A percentile compares a stretch with the other conserved stretches of the same genome.
These are phyloP conservation scores for Camillea tinctor DNA, from an alignment of 2,329 filamentous ascomycete genomes.

Conservation along the genomic window DNA sequence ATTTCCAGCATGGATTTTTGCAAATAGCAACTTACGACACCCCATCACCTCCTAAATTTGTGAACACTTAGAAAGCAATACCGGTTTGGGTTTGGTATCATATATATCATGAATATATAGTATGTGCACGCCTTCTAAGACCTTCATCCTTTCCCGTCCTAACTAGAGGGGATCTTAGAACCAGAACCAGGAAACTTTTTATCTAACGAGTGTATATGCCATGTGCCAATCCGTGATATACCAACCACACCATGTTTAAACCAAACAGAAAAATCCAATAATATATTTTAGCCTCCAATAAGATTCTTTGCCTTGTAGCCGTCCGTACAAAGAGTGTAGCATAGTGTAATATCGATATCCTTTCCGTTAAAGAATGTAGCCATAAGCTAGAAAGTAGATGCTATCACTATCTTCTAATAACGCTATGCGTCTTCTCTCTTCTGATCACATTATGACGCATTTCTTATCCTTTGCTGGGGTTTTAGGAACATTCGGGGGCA, in stretches of 20 bases:
- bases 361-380: neutral
- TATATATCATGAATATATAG: neutral
- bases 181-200: neutral
- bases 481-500: slow-evolving; percentile 25
- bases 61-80: neutral
- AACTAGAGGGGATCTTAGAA: neutral
- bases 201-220: neutral
- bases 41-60: neutral
- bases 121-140: neutral
- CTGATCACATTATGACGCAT: slow-evolving; percentile 52
- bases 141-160: neutral
- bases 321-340: too few species aligned
- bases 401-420: neutral
- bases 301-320: too few species aligned
- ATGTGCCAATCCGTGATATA: neutral
- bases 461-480: slow-evolving; percentile 42
- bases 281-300: neutral
- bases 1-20: neutral
- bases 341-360: too few species aligned
- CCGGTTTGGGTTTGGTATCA: neutral
- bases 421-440: neutral
- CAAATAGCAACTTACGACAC: neutral
- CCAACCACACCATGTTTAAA: neutral
- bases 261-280: neutral
- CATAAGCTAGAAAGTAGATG: neutral